Conservation (phyloP, 129 eudicot species). For the Flaveria brownii region DNA sequence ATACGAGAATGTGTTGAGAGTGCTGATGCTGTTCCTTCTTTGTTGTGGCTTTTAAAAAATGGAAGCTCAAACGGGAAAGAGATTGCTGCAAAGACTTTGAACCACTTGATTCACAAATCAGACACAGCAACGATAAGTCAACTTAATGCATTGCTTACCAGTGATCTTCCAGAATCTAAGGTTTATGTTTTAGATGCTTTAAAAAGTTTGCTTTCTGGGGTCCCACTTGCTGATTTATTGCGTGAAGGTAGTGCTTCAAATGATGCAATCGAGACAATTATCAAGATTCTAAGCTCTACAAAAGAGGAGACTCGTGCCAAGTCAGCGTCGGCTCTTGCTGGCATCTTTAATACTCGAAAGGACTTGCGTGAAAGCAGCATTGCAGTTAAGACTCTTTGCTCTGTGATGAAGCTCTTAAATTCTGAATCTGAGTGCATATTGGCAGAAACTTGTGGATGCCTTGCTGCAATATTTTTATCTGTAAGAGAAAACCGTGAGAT, state of each 20-base stretch:
- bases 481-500: slow-evolving; percentile 79
- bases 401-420: slow-evolving; percentile 71
- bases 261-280: slow-evolving; percentile 93
- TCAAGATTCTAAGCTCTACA: slow-evolving; percentile 65
- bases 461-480: slow-evolving; percentile 85
- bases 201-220: slow-evolving; percentile 86
- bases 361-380: slow-evolving; percentile 95
- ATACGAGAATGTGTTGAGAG: slow-evolving; percentile 99
- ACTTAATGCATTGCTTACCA: slow-evolving; percentile 86
- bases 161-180: slow-evolving; percentile 98
- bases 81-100: slow-evolving; percentile 93
- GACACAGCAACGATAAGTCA: slow-evolving; percentile 97
- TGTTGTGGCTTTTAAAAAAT: slow-evolving; percentile 91
- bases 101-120: slow-evolving; percentile 95
- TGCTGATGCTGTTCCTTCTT: slow-evolving; percentile 99
- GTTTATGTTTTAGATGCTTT: slow-evolving; percentile 93
- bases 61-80: slow-evolving; percentile 98
- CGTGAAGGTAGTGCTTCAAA: slow-evolving; percentile 97
- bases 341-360: slow-evolving; percentile 77
- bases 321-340: slow-evolving; percentile 89
- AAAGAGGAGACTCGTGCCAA: slow-evolving; percentile 92
- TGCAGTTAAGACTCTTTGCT: slow-evolving; percentile 74
- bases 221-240: slow-evolving; percentile 68
- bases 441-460: slow-evolving; percentile 76
- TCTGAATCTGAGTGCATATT: slow-evolving; percentile 71